A percentile compares a stretch with the other conserved stretches of the same genome.
Evolutionary conservation across 768 basidiomycete genomes (phyloP).

Genomic region (Sistotremastrum niveocremeum): DNA sequence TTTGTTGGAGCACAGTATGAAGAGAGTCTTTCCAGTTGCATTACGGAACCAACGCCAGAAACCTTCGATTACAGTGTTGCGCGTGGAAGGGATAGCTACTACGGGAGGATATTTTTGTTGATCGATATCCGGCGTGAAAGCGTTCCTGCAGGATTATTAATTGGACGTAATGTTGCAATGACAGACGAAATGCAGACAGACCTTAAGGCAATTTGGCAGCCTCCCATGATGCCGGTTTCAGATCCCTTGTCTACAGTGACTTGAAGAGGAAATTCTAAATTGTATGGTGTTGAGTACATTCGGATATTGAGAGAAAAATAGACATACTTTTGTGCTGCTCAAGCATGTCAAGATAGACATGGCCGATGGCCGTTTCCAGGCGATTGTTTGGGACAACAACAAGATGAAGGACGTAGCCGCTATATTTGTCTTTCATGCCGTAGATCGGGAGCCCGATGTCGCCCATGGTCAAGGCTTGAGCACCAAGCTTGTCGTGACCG

Average conservation of each 20-base stretch:
- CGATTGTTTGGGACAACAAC: constrained; percentile 16
- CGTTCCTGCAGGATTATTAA: constrained; percentile 7
- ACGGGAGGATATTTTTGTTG: constrained; percentile 7
- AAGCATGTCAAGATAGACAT: constrained; percentile 21
- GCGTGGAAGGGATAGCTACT: constrained; percentile 14
- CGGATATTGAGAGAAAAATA: neutral
- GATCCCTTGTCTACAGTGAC: constrained; percentile 18
- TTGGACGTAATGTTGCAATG: too few species aligned
- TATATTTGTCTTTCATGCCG: constrained; percentile 17
- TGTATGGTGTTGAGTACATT: neutral
- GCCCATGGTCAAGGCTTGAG: constrained; percentile 17
- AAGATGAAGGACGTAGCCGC: constrained; percentile 9
- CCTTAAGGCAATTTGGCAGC: constrained; percentile 6
- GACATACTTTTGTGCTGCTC: constrained; percentile 15
- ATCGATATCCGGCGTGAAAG: constrained; percentile 14
- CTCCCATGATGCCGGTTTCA: constrained; percentile 18
- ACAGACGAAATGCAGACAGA: neutral
- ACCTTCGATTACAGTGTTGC: constrained; percentile 19
- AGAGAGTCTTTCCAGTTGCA: too few species aligned
- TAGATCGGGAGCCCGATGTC: constrained; percentile 16
- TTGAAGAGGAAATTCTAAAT: constrained; percentile 16
- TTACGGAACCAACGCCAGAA: constrained; percentile 17
- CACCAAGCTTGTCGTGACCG: constrained; percentile 19
- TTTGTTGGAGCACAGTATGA: too few species aligned
- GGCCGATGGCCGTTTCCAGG: constrained; percentile 13